Base-by-base conservation (phyloP, 139 green algal species). In the Axilococcus clingmanii region DNA sequence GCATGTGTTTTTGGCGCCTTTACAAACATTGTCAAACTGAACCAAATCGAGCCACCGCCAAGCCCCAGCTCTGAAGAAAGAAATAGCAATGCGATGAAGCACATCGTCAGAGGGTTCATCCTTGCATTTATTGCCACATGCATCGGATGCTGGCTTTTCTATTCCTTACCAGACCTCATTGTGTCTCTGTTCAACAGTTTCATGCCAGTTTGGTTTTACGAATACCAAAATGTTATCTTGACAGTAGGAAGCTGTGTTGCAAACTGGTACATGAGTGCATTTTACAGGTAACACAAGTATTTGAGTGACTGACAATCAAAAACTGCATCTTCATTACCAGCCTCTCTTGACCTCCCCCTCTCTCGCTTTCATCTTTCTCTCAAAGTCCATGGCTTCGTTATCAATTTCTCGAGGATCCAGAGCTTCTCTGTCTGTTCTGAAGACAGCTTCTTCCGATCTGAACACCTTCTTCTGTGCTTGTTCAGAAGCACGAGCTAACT, bases 171-270 rank as follows among this genome's bases (percentile, higher is more conserved):
- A 20, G 71, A 79, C 27, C 24, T 38, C 23, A 47, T 74, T 20
- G 61, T 50, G 6, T 36, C 40, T 6, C 24, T 44, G 5, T 29
- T 79, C 11, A 63, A 50, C n/a, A 40, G 44, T 36, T 28, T 64
- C 19, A 33, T 82, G 48, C 74, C 74, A 15, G 34, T 57, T 40
- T 76, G 59, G 67, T 82, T 82, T 31, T 82, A 82, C 50, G 64
- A 78, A 45, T 57, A 46, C 19, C 63, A 77, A 57, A 36, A 52
- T 7, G 19, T 38, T 20, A 15, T 61, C 15, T 49, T 72, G 32
- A 37, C 63, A 1, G 43, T 72, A 20, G 63, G 63, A 19, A 35
- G 32, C 15, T 57, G 36, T 20, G 23, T 49, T 6, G 29, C 57
- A 19, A 72, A 72, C 53, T 63, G 44, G 40, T 20, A 53, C 8